Evolutionary conservation across 306 rosid species (phyloP).

Genomic region (Gillenia trifoliata): DNA sequence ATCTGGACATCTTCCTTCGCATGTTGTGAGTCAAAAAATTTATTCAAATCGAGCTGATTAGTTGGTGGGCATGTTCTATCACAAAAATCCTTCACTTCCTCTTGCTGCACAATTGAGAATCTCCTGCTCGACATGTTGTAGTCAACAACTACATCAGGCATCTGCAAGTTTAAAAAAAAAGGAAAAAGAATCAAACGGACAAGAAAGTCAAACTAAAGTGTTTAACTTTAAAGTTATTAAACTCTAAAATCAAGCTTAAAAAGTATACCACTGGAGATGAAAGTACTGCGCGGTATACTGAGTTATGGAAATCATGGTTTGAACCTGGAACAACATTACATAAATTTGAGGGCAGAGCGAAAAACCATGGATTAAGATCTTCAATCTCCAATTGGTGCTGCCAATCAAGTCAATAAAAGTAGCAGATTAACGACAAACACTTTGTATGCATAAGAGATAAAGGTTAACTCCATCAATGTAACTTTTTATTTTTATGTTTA

Average conservation of each 20-base stretch:
- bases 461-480: background rate
- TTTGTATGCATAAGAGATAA: conserved; percentile 4
- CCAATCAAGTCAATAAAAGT: conserved; percentile 28
- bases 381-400: conserved; percentile 49
- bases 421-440: conserved; percentile 19
- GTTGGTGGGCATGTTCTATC: conserved; percentile 24
- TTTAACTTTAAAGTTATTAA: background rate
- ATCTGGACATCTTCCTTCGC: conserved; percentile 24
- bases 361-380: conserved; percentile 77
- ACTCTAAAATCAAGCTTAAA: background rate
- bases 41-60: conserved; percentile 18
- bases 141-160: conserved; percentile 89
- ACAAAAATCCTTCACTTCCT: conserved; percentile 53
- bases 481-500: background rate
- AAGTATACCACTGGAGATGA: conserved; percentile 88
- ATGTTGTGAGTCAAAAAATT: conserved; percentile 18
- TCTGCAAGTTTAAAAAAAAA: conserved; percentile 37
- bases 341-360: conserved; percentile 70
- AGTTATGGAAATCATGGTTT: conserved; percentile 75
- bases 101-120: conserved; percentile 73
- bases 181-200: conserved; percentile 12
- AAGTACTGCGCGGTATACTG: conserved; percentile 71
- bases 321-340: conserved; percentile 76
- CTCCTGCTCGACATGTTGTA: conserved; percentile 69
- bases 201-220: conserved; percentile 1